Evolutionary conservation across 352 stramenopile species (phyloP), one percentile per base, ranked within the genome.

Genomic region (Pythium diclinum): DNA sequence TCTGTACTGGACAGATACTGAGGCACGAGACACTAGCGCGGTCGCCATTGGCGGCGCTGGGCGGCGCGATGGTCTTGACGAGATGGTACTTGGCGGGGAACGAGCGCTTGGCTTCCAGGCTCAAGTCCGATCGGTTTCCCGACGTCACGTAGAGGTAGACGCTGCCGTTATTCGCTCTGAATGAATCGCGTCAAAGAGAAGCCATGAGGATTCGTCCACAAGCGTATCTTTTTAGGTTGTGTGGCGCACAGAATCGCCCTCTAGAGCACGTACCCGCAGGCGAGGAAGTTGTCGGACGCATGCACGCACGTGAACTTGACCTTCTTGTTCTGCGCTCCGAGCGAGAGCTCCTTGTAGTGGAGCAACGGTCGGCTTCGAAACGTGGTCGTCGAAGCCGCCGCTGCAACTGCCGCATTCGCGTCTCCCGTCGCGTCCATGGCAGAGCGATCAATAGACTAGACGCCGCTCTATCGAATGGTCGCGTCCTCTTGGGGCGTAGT

Each of bases 61-160:
- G 83, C 14, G 83, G 81, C 19, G 84, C 73, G 67, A 95, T 93
- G 72, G 89, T 90, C 68, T 95, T 95, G n/a, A 95, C 83, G 36
- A 95, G 64, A 69, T 90, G 83, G 61, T 91, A 94, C 65, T 92
- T 92, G 61, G 72, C 60, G 36, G 77, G 61, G 48, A 74, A 71
- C 34, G 63, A 58, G 6, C 66, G 67, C 60, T 76, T 81, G 21
- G 59, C 42, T 19, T 87, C 77, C 5, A 34, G 52, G 16, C 6
- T 58, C 64, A 48, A 60, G 17, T 75, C 73, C 30, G 75, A 8
- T 0, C 68, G 62, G 30, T 36, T 59, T 13, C 68, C 69, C 7
- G 85, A 89, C 61, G 82, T 91, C 36, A 81, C 87, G 60, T 92
- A 94, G 36, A 95, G 69, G 56, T 87, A 93, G 48, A 95, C 85